Base-by-base conservation (phyloP, 257 asterid species). In the Thymus mandschuricus region DNA sequence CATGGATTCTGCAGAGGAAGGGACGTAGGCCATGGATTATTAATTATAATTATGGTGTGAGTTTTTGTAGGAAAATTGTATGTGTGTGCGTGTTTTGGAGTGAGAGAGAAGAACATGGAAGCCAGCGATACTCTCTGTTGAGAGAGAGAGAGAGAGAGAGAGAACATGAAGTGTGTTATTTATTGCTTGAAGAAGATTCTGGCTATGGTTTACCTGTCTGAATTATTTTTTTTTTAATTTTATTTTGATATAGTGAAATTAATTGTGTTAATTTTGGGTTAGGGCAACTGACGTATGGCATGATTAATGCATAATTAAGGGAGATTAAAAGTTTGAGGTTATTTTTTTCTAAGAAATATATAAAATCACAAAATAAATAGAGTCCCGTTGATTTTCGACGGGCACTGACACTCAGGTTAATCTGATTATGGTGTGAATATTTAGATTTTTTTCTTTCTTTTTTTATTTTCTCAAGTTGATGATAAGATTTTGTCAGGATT, bases 71-170 rank as follows among this genome's bases (percentile, higher is more conserved):
- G 34, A 27, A 50, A 21, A 21, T 21, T 21, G 21, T 21, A 21
- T 21, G 21, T 21, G 38, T 27, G 6, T 43, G 40, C 69, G 65
- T 41, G 62, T 54, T 55, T 27, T 9, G 30, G 64, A 3, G 71
- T 49, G 73, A 71, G 80, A 71, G 82, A 62, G 80, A 84, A 51
- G 66, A 10, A 77, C 75, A 77, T 81, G 90, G 80, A 82, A 77
- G 86, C 79, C 96, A 91, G 97, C 96, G 96, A 86, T 75, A 75
- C 74, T 76, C 79, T 81, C 80, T 68, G 83, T 62, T 75, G 73
- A 73, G 82, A 80, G 80, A 76, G 73, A 71, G 77, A 74, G 78
- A 80, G 33, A 48, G 75, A 71, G 79, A 74, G 81, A 78, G 79
- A 80, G 80, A 83, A 78, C 73, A 80, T 83, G 86, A 66, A 75